Evolutionary conservation across 352 stramenopile species (phyloP).

Genomic region (Plasmopara halstedii): DNA sequence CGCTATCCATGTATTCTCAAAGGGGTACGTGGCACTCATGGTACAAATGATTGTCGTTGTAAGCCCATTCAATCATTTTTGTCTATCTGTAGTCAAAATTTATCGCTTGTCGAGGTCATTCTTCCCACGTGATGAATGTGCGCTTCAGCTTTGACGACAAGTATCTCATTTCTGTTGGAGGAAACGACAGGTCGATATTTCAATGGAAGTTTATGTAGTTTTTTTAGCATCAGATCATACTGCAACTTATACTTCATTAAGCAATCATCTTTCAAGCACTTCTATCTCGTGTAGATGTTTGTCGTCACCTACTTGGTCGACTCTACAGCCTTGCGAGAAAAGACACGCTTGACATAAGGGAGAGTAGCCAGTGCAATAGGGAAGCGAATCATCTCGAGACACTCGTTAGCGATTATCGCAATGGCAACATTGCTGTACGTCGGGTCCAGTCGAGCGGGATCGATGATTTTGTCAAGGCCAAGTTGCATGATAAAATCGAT

Average conservation of each 20-base stretch:
- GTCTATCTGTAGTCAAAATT: constrained; percentile 34
- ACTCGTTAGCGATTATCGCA: constrained; percentile 82
- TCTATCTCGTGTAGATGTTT: constrained; percentile 7
- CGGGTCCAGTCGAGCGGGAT: constrained; percentile 66
- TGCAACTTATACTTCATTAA: no score
- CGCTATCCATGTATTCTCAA: constrained; percentile 74
- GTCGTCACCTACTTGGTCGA: constrained; percentile 22
- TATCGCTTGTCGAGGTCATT: constrained; percentile 50
- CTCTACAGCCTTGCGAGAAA: constrained; percentile 38
- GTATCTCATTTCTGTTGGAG: constrained; percentile 71
- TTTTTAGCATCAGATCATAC: no score
- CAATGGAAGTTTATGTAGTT: constrained; percentile 64
- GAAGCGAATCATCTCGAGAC: constrained; percentile 77
- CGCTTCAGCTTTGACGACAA: constrained; percentile 79
- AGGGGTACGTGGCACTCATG: constrained; percentile 30
- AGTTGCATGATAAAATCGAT: constrained; percentile 82
- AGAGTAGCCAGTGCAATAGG: constrained; percentile 81
- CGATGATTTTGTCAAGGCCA: constrained; percentile 70
- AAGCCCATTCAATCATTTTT: neutral
- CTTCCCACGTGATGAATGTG: constrained; percentile 78
- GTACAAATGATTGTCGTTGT: neutral
- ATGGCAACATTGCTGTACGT: constrained; percentile 84
- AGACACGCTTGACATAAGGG: constrained; percentile 62
- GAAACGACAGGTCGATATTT: constrained; percentile 82
- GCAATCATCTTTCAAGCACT: no score